A percentile compares a stretch with the other conserved stretches of the same genome.
These are phyloP conservation scores for Purshia tridentata DNA, from an alignment of 306 rosid genomes.

Conservation along the genomic window DNA sequence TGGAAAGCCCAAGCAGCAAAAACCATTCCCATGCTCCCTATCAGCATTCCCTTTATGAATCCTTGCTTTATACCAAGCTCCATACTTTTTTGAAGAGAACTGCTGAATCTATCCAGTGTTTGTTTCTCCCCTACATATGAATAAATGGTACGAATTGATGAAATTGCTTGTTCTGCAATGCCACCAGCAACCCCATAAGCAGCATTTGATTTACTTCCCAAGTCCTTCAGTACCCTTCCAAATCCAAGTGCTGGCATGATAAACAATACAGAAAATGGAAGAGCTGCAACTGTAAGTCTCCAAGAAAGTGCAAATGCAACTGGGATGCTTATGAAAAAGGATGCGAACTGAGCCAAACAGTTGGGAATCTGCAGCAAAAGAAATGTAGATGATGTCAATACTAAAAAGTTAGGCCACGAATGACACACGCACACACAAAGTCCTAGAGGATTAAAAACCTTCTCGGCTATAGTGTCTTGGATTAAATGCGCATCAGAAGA, in stretches of 20 bases:
- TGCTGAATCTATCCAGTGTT: conserved; percentile 37
- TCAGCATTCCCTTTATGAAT: conserved; percentile 45
- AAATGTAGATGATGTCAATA: neutral
- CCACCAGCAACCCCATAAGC: conserved; percentile 47
- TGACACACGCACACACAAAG: neutral
- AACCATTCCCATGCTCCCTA: conserved; percentile 50
- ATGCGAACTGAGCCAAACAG: conserved; percentile 27
- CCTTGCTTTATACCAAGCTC: conserved; percentile 51
- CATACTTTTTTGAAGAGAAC: conserved; percentile 38
- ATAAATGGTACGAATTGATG: conserved; percentile 45
- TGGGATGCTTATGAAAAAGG: conserved; percentile 35
- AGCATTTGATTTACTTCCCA: conserved; percentile 37
- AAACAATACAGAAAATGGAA: conserved; percentile 51
- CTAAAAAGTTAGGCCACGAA: neutral
- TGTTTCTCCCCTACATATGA: conserved; percentile 51
- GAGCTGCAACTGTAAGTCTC: conserved; percentile 44
- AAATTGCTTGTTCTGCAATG: conserved; percentile 54
- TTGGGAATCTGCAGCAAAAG: conserved; percentile 30
- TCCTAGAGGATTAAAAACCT: conserved; percentile 18
- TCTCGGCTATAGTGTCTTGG: conserved; percentile 53
- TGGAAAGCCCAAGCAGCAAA: conserved; percentile 55
- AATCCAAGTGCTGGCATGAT: conserved; percentile 44
- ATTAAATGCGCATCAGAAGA: conserved; percentile 52
- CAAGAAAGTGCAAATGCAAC: conserved; percentile 45
- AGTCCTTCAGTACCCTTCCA: conserved; percentile 38